phyloP scores from a whole-genome alignment of 148 eudicot genomes.

The Nyssa sinensis region DNA sequence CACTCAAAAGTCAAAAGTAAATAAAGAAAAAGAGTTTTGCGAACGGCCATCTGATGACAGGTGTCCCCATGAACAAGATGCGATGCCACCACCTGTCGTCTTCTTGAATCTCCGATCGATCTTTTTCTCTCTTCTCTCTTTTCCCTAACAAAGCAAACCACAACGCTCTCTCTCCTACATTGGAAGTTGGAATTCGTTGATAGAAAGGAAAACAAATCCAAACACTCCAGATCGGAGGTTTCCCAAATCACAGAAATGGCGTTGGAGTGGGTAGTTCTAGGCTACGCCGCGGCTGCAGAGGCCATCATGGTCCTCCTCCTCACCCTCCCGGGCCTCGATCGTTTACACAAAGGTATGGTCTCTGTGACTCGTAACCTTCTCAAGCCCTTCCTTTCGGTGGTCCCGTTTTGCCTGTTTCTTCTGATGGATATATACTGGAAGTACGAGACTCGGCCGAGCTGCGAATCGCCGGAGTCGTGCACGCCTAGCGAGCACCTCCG shows the following conservation, averaged over 20 bases:
- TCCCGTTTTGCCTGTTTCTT: conserved; percentile 48
- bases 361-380: conserved; percentile 46
- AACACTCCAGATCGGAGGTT: conserved; percentile 19
- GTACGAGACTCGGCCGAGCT: conserved; percentile 48
- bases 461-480: conserved; percentile 33
- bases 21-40: too few relatives aligned
- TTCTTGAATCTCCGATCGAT: too few relatives aligned
- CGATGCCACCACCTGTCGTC: too few relatives aligned
- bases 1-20: too few relatives aligned
- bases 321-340: conserved; percentile 44
- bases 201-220: not conserved
- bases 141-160: too few relatives aligned
- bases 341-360: conserved; percentile 40
- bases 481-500: conserved; percentile 46
- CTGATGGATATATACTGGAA: conserved; percentile 59
- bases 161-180: not conserved
- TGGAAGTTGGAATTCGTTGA: too few relatives aligned
- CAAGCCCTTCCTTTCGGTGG: conserved; percentile 50
- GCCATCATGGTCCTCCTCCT: conserved; percentile 55
- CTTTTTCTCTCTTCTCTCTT: too few relatives aligned
- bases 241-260: conserved; percentile 32
- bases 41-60: too few relatives aligned
- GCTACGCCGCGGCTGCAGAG: conserved; percentile 55
- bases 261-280: conserved; percentile 54
- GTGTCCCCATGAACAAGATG: too few relatives aligned